A percentile compares a stretch with the other conserved stretches of the same genome.
These are phyloP conservation scores for Plasmodium blacklocki DNA, from an alignment of 169 alveolate genomes.

Conservation along the genomic window DNA sequence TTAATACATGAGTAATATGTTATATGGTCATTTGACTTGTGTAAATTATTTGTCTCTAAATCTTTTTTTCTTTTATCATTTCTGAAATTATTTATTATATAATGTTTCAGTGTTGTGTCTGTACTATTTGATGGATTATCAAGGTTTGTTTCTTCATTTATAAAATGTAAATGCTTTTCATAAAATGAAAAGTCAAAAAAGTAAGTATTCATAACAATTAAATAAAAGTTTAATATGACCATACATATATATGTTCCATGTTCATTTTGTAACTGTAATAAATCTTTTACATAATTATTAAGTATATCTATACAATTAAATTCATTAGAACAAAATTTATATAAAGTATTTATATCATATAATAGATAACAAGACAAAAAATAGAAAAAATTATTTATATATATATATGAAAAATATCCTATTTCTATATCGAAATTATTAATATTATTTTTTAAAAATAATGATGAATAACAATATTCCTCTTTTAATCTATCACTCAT, in stretches of 20 bases:
- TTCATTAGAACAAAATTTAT: conserved; percentile 54
- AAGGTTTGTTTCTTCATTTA: not conserved
- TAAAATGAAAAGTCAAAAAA: conserved; percentile 69
- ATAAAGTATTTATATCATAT: conserved; percentile 37
- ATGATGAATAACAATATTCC: not conserved
- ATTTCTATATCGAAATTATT: conserved; percentile 40
- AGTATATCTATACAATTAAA: conserved; percentile 31
- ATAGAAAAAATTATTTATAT: conserved; percentile 47
- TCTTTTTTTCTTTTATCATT: not conserved
- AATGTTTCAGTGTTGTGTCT: not conserved
- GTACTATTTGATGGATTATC: not conserved
- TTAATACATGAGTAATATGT: conserved; percentile 51
- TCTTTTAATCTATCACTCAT: conserved; percentile 7
- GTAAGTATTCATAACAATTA: conserved; percentile 34
- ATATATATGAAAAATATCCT: conserved; percentile 59
- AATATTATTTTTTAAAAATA: conserved; percentile 6
- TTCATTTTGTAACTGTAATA: conserved; percentile 9
- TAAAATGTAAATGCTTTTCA: conserved; percentile 10
- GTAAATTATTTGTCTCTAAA: not conserved
- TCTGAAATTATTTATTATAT: conserved; percentile 9
- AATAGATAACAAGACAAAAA: conserved; percentile 46
- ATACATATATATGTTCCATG: conserved; percentile 41
- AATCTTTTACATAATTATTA: conserved; percentile 30
- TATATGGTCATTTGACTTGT: not conserved
- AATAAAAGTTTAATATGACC: conserved; percentile 45